Evolutionary conservation across 2,329 filamentous ascomycete species (phyloP).

Genomic region (Botrytis medusae): DNA sequence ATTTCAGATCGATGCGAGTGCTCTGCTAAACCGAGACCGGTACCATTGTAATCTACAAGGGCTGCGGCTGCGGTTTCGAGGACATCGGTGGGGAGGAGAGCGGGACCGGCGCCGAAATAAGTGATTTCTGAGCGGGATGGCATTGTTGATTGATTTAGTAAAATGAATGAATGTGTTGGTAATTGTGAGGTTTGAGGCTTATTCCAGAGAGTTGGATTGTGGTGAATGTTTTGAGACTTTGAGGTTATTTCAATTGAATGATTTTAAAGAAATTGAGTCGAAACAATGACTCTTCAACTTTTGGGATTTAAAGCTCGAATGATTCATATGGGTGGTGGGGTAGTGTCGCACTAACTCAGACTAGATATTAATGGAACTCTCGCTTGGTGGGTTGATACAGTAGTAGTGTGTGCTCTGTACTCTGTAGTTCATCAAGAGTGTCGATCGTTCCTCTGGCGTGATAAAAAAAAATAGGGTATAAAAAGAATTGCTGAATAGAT

Average conservation of each 20-base stretch:
- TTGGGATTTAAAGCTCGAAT: not conserved
- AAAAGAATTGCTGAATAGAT: not conserved
- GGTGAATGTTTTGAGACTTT: not conserved
- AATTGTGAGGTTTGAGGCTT: not conserved
- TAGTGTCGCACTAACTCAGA: not conserved
- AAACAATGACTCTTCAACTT: not conserved
- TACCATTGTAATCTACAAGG: constrained; percentile 77
- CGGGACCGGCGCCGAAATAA: constrained; percentile 90
- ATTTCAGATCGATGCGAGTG: constrained; percentile 83
- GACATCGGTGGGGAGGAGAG: constrained; percentile 78
- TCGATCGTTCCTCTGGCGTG: not conserved
- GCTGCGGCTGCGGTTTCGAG: constrained; percentile 74
- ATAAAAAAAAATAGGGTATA: not conserved
- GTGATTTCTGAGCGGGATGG: constrained; percentile 53
- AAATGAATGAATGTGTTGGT: not conserved
- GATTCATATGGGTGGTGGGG: not conserved
- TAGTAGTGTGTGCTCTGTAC: not conserved
- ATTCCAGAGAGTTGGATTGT: not conserved
- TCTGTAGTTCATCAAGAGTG: not conserved
- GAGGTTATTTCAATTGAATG: not conserved
- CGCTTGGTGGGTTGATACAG: not conserved
- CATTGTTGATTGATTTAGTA: not conserved
- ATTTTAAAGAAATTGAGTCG: not conserved
- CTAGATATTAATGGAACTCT: not conserved
- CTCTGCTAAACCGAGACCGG: constrained; percentile 83